phyloP scores from a whole-genome alignment of 257 asterid genomes.

The Solanum okadae region DNA sequence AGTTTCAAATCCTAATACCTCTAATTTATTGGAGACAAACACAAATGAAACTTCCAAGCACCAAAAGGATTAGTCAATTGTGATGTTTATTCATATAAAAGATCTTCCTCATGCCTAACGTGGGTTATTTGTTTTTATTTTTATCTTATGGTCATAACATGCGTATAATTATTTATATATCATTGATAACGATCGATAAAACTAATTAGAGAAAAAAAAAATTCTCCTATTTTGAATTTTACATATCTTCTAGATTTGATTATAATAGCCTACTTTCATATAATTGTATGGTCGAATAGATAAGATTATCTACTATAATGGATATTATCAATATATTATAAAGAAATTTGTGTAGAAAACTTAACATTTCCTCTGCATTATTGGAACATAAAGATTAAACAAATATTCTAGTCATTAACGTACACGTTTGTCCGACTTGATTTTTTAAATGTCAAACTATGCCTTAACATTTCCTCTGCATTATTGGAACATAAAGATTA shows the following conservation, averaged over 20 bases:
- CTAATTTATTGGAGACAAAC: too few species aligned
- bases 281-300: neutral
- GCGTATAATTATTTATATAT: neutral
- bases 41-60: too few species aligned
- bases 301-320: too few species aligned
- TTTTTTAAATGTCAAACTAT: too few species aligned
- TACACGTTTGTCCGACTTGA: too few species aligned
- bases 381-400: too few species aligned
- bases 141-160: neutral
- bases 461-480: neutral
- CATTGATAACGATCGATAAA: neutral
- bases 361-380: too few species aligned
- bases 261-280: neutral
- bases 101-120: neutral
- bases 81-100: neutral
- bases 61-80: neutral
- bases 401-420: too few species aligned
- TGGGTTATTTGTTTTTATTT: neutral
- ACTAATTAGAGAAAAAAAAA: neutral
- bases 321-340: neutral
- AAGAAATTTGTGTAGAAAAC: neutral
- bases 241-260: neutral
- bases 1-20: too few species aligned
- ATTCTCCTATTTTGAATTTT: neutral
- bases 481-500: neutral